Percentiles rank a stretch among this genome's conserved stretches.
phyloP scores from a whole-genome alignment of 2,329 filamentous ascomycete species.

The Exutisphaerella laricina region DNA sequence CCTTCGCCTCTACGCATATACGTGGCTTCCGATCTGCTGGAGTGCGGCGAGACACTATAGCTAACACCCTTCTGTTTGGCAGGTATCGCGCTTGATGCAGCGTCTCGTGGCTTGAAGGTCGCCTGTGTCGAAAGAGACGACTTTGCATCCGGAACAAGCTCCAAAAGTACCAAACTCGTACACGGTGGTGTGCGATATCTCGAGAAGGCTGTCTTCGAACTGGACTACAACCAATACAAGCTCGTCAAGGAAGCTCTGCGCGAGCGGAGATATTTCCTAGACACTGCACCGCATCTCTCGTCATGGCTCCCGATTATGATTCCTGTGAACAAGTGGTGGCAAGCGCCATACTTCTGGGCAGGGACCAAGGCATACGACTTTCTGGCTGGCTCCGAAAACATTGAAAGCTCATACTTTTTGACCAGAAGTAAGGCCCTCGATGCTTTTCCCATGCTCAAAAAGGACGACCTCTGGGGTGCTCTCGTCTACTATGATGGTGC shows the following conservation, averaged over 20 bases:
- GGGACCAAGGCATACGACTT: slow-evolving; percentile 80
- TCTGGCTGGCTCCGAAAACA: slow-evolving; percentile 77
- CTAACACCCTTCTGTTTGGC: no score
- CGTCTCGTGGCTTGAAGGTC: slow-evolving; percentile 71
- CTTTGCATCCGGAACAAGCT: slow-evolving; percentile 75
- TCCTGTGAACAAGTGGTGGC: slow-evolving; percentile 76
- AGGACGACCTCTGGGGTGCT: slow-evolving; percentile 69
- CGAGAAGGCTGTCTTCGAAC: slow-evolving; percentile 79
- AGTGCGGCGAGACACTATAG: no score
- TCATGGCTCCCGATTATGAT: slow-evolving; percentile 79
- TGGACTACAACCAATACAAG: slow-evolving; percentile 73
- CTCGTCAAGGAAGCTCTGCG: slow-evolving; percentile 76
- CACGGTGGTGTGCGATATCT: slow-evolving; percentile 80
- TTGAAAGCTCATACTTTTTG: slow-evolving; percentile 83
- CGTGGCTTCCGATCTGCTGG: no score
- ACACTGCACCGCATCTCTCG: slow-evolving; percentile 76
- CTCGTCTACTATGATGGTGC: slow-evolving; percentile 89
- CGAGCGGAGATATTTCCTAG: slow-evolving; percentile 76
- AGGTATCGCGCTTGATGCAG: slow-evolving; percentile 77
- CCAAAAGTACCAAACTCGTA: slow-evolving; percentile 82
- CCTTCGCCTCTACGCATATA: no score
- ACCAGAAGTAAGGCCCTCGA: slow-evolving; percentile 81
- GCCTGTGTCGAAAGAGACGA: slow-evolving; percentile 78
- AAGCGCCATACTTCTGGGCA: slow-evolving; percentile 72
- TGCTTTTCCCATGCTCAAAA: slow-evolving; percentile 83